These are phyloP conservation scores for Panicum miliaceum DNA, from an alignment of 176 grass and related monocot genomes.

Conservation along the genomic window DNA sequence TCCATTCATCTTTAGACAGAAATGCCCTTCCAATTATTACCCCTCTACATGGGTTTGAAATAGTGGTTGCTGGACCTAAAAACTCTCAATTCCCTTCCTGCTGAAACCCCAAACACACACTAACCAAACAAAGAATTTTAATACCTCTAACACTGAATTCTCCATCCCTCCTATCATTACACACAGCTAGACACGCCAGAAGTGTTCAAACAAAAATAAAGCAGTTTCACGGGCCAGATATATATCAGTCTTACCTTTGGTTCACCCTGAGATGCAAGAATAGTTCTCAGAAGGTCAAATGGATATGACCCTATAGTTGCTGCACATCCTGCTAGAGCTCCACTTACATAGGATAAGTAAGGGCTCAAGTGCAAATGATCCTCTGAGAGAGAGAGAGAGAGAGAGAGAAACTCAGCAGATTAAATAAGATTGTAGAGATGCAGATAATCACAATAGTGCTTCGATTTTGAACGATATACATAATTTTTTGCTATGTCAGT, in stretches of 20 bases:
- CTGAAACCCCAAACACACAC: background rate
- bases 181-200: background rate
- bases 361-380: constrained; percentile 91
- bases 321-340: constrained; percentile 87
- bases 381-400: constrained; percentile 46
- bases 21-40: background rate
- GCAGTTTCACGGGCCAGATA: background rate
- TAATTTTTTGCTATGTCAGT: background rate
- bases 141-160: background rate
- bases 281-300: constrained; percentile 95
- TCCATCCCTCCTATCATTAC: background rate
- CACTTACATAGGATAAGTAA: constrained; percentile 93
- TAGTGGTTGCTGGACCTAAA: background rate
- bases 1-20: background rate
- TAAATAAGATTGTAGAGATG: constrained; percentile 30
- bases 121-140: background rate
- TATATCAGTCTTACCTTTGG: constrained; percentile 74
- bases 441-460: background rate
- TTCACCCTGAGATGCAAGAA: constrained; percentile 99
- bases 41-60: background rate
- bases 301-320: constrained; percentile 95
- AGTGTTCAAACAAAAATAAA: background rate
- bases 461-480: background rate
- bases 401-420: constrained; percentile 31
- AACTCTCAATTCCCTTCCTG: background rate